Evolutionary conservation across 208 protist genomes (phyloP), one percentile per base, ranked within the genome.

Genomic region (Porcisia hertigi): DNA sequence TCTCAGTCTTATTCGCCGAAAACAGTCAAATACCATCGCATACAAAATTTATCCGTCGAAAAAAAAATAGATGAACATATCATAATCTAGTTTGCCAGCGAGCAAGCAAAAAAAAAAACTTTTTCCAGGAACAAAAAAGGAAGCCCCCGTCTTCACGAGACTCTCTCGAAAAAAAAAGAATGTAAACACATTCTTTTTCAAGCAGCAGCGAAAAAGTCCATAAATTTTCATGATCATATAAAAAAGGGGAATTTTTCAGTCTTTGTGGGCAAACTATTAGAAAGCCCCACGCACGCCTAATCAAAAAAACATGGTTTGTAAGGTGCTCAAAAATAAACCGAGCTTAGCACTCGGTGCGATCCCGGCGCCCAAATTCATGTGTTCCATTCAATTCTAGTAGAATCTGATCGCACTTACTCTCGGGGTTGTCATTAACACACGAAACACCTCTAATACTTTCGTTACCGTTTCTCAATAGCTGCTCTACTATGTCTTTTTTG

Each of bases 371-470:
- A 72, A 94, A 94, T 23, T 83, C 53, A 73, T 92, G 84, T 9
- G 76, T 67, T 2, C 87, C 90, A 72, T 91, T 81, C 34, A 90
- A 53, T 57, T 91, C 86, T 3, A 94, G 54, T 34, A 94, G 75
- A 16, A 92, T 52, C 64, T 92, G 84, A 49, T 89, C 76, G 11
- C 73, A 82, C 30, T 86, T 75, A 30, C 60, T 81, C 20, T 86
- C 79, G 12, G 79, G 60, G 18, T 80, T 80, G 7, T 54, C 45
- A 43, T 83, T 81, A 0, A 88, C 43, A 60, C 76, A 75, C 6
- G 85, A 86, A 6, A 58, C 36, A 45, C 77, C 70, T 20, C 12
- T 54, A 1, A 14, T 34, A 34, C 7, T 3, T 9, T 63, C 30
- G 14, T 36, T 63, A 39, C 71, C 72, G 25, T 60, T 64, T 14